A percentile compares a stretch with the other conserved stretches of the same genome.
Conservation (phyloP, 768 basidiomycete species). For the Amanita rimosa region DNA sequence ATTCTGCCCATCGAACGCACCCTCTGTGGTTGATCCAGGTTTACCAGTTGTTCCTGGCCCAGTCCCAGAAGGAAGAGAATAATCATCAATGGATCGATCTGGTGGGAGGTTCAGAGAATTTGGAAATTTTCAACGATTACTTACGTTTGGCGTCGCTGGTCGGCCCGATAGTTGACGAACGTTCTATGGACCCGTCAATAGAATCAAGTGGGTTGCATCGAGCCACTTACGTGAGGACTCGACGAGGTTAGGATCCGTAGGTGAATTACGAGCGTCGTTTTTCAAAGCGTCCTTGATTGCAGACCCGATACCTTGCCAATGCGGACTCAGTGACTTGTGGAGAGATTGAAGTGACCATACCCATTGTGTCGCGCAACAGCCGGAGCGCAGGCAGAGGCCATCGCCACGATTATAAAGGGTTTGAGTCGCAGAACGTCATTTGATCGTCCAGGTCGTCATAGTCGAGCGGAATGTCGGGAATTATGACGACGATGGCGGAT, state of each 20-base stretch:
- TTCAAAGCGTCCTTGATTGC: neutral
- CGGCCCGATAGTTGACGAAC: no score
- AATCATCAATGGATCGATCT: neutral
- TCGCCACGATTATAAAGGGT: neutral
- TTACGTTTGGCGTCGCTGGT: no score
- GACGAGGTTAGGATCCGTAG: no score
- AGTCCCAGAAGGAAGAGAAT: constrained; percentile 11
- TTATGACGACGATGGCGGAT: neutral
- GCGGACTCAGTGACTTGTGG: neutral
- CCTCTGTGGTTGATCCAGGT: constrained; percentile 1
- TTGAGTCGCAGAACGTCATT: neutral
- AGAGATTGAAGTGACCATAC: neutral
- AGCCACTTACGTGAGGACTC: no score
- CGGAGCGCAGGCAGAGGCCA: neutral
- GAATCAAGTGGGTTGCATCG: no score
- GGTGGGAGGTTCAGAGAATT: neutral
- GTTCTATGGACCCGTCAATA: no score
- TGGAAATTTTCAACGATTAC: neutral
- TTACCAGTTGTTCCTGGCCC: constrained; percentile 13
- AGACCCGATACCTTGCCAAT: neutral
- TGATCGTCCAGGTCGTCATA: neutral
- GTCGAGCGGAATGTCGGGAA: neutral
- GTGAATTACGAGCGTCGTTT: neutral
- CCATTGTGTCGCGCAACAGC: neutral
- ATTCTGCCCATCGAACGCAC: constrained; percentile 7